phyloP scores from a whole-genome alignment of 2,329 filamentous ascomycete species.

The Plenodomus tracheiphilus region DNA sequence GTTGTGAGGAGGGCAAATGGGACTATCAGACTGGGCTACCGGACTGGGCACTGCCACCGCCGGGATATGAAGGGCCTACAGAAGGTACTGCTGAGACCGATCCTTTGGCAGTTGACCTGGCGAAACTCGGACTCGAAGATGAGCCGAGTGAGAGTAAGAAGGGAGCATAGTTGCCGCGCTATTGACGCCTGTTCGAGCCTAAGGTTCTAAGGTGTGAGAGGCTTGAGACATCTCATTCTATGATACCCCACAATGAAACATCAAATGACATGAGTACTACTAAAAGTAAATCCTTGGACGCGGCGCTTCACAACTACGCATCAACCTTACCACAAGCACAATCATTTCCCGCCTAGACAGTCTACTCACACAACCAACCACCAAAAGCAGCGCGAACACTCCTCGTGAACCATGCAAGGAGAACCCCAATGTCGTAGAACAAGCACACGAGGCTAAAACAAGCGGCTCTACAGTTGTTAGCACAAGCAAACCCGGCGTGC shows the following conservation, averaged over 20 bases:
- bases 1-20: constrained; percentile 82
- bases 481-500: not conserved
- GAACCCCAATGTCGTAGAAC: not conserved
- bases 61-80: constrained; percentile 70
- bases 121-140: constrained; percentile 45
- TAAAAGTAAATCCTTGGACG: not conserved
- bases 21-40: constrained; percentile 84
- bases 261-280: not conserved
- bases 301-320: not conserved
- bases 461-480: too few relatives aligned
- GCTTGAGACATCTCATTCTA: not conserved
- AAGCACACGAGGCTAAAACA: not conserved
- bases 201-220: not conserved
- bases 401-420: not conserved
- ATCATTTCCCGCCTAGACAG: too few relatives aligned
- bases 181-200: not conserved
- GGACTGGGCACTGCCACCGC: constrained; percentile 81
- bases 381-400: not conserved
- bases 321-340: not conserved
- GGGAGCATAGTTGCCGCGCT: not conserved
- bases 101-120: constrained; percentile 50
- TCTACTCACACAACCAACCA: too few relatives aligned
- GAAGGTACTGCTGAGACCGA: constrained; percentile 60
- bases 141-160: not conserved
- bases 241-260: not conserved